Conservation (phyloP, 768 basidiomycete genomes). For the Leccinum barrowsii region DNA sequence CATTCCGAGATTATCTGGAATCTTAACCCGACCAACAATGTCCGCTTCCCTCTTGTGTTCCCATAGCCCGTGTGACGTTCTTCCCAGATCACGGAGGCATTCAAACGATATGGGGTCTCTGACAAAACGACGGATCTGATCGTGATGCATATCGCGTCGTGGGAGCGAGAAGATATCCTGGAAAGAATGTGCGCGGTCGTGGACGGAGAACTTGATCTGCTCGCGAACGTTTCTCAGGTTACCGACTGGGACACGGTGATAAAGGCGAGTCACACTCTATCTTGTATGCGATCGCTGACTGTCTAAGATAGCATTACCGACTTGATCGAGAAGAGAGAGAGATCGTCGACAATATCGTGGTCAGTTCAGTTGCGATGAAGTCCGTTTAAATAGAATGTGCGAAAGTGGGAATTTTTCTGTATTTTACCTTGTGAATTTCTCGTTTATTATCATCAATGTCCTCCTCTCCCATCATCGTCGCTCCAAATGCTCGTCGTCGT, state of each 20-base stretch:
- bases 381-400: background rate
- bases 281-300: background rate
- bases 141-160: slow-evolving; percentile 62
- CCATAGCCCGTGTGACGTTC: background rate
- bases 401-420: too few relatives aligned
- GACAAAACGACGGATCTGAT: slow-evolving; percentile 61
- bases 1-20: slow-evolving; percentile 91
- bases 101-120: slow-evolving; percentile 82
- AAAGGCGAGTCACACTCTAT: slow-evolving; percentile 49
- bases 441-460: background rate
- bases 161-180: slow-evolving; percentile 41
- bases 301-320: slow-evolving; percentile 57
- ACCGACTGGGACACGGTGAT: slow-evolving; percentile 75
- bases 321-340: slow-evolving; percentile 46
- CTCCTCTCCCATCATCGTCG: slow-evolving; percentile 7
- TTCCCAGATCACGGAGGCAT: slow-evolving; percentile 78
- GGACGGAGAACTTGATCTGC: slow-evolving; percentile 48
- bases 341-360: slow-evolving; percentile 61
- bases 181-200: slow-evolving; percentile 56
- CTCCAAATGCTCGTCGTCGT: slow-evolving; percentile 41
- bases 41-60: too few relatives aligned
- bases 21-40: slow-evolving; percentile 70
- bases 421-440: too few relatives aligned
- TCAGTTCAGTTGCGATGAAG: slow-evolving; percentile 82
- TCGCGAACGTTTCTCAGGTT: slow-evolving; percentile 41